A percentile compares a stretch with the other conserved stretches of the same genome.
Conservation (phyloP, 768 basidiomycete genomes). For the Suillus luteus region DNA sequence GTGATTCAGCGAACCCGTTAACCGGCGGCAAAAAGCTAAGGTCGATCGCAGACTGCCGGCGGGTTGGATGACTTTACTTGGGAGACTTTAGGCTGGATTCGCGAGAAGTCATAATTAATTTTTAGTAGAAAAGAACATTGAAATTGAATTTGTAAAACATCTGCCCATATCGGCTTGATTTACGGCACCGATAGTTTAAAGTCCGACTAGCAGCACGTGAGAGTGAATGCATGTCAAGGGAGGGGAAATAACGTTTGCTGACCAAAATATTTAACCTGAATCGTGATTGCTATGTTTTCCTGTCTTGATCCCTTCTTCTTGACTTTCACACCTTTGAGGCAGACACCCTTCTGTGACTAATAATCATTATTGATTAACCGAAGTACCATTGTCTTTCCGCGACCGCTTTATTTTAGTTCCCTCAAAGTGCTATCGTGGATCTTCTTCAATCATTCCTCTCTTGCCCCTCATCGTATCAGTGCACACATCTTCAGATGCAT, state of each 20-base stretch:
- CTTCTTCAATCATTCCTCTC: conserved; percentile 11
- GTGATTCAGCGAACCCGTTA: background rate
- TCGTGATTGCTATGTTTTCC: conserved; percentile 1
- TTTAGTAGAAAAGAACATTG: background rate
- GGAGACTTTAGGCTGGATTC: background rate
- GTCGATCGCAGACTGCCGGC: conserved; percentile 9
- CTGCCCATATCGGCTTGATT: background rate
- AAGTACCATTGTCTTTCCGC: background rate
- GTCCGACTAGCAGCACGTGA: conserved; percentile 3
- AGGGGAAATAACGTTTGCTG: conserved; percentile 8
- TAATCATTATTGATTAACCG: background rate
- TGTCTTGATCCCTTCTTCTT: background rate
- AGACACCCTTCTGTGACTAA: background rate
- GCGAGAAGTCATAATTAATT: conserved; percentile 1
- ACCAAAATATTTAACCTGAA: conserved; percentile 9
- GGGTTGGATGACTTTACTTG: background rate
- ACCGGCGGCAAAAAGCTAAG: conserved; percentile 4
- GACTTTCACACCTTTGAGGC: conserved; percentile 7
- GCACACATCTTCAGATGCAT: conserved; percentile 20
- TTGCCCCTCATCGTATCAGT: conserved; percentile 3
- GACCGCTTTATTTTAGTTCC: conserved; percentile 19
- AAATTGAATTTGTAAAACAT: background rate
- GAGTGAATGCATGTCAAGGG: background rate
- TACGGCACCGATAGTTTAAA: conserved; percentile 3
- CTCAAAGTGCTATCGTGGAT: conserved; percentile 17